Evolutionary conservation across 2,329 filamentous ascomycete genomes (phyloP), one percentile per base, ranked within the genome.

Genomic region (Bipolaris oryzae): DNA sequence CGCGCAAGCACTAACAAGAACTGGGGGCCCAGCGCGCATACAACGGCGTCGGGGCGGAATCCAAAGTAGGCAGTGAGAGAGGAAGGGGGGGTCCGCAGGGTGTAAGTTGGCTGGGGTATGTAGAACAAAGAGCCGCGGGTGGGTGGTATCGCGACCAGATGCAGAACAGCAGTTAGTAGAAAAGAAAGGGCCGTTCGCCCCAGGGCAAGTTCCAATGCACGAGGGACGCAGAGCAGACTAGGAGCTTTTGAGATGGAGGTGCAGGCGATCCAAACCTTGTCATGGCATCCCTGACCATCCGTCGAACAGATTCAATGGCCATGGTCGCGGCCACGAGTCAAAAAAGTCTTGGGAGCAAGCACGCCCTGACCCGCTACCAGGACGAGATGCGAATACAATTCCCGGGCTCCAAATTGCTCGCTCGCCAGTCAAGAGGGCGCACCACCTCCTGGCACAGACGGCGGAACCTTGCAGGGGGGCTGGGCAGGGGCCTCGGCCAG

Each of bases 221-320:
- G 58, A 61, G 55, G 44, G 33, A 28, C 28, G 28, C 25, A 43
- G 38, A 38, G n/a, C n/a, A n/a, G n/a, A n/a, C 55, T 55, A 58
- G 49, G 42, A 47, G 50, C 51, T 48, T 53, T 61, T 50, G 45
- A 61, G 52, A 58, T 52, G 45, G 41, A 47, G 34, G 55, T 56
- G 58, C 58, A 61, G 51, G 21, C 41, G 38, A 44, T 50, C 31
- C 55, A 58, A 58, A 55, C 58, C 46, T 55, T 55, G 58, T 50
- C 48, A 39, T 33, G 49, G 21, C 44, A 58, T 38, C 52, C 58
- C 58, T 57, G 53, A 25, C 49, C 41, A 34, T 43, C 46, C 16
- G 47, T 41, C 53, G 39, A 46, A 44, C 25, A 11, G 37, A 45
- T 16, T 28, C 48, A 38, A 43, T 37, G 20, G 49, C 35, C 18